These are phyloP conservation scores for Penicillium riverlandense DNA, from an alignment of 495 filamentous ascomycete species.

Conservation along the genomic window DNA sequence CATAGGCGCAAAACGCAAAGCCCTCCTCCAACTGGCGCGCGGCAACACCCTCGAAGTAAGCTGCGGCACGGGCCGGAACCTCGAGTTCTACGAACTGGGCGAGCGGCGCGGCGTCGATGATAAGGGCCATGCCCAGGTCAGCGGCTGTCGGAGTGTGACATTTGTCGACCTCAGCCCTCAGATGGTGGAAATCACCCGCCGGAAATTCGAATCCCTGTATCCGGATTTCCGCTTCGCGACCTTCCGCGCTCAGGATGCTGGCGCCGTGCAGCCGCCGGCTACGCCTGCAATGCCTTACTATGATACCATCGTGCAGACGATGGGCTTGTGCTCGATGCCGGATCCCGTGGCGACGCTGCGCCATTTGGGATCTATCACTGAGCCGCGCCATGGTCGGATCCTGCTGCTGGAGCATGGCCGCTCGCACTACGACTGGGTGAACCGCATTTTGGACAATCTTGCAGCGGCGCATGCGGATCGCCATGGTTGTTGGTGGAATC, in stretches of 20 bases:
- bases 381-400: conserved; percentile 57
- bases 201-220: conserved; percentile 49
- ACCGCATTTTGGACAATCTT: conserved; percentile 66
- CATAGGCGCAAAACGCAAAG: conserved; percentile 51
- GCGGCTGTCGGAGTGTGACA: conserved; percentile 44
- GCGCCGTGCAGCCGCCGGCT: conserved; percentile 9
- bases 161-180: conserved; percentile 56
- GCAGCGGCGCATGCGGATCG: conserved; percentile 71
- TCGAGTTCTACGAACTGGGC: conserved; percentile 59
- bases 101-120: conserved; percentile 68
- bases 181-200: conserved; percentile 56
- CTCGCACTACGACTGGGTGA: conserved; percentile 69
- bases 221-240: conserved; percentile 35
- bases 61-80: conserved; percentile 85
- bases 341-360: conserved; percentile 64
- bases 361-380: conserved; percentile 34
- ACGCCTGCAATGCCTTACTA: conserved; percentile 32
- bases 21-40: conserved; percentile 51
- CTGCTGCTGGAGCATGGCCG: conserved; percentile 88
- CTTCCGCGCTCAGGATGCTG: conserved; percentile 38
- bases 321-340: conserved; percentile 82
- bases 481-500: conserved; percentile 97
- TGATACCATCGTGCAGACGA: conserved; percentile 86
- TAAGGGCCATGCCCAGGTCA: conserved; percentile 24
- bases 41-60: conserved; percentile 87